A percentile compares a stretch with the other conserved stretches of the same genome.
These are phyloP conservation scores for Phenoliferia sp. DNA, from an alignment of 1,284 basidiomycete species.

Conservation along the genomic window DNA sequence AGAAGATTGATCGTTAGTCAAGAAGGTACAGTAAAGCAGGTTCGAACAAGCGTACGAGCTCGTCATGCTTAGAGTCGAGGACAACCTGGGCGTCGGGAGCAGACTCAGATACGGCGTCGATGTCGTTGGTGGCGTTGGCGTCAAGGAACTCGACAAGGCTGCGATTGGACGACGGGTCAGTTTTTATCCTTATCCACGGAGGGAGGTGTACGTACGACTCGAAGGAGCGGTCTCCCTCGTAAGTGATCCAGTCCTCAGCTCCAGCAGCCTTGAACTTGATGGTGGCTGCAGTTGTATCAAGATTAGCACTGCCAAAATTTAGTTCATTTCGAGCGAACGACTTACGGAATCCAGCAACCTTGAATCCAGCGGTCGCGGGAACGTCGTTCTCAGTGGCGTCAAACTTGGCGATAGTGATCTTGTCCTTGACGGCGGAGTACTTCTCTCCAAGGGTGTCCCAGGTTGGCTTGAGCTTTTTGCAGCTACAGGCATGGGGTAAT, in stretches of 20 bases:
- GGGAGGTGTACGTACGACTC: slow-evolving; percentile 51
- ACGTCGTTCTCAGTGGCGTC: slow-evolving; percentile 96
- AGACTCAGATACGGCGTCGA: slow-evolving; percentile 1
- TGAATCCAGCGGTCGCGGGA: slow-evolving; percentile 80
- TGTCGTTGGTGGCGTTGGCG: slow-evolving; percentile 65
- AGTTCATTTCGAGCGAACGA: neutral
- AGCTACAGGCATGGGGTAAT: slow-evolving; percentile 40
- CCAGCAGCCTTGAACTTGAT: slow-evolving; percentile 96
- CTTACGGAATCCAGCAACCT: slow-evolving; percentile 47
- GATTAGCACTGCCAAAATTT: neutral
- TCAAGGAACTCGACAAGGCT: slow-evolving; percentile 73
- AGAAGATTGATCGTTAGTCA: too few relatives aligned
- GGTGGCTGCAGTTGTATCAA: slow-evolving; percentile 73
- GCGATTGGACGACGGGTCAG: neutral
- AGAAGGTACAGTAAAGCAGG: too few relatives aligned
- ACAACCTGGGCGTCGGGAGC: neutral
- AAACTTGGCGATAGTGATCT: slow-evolving; percentile 86
- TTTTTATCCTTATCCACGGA: neutral
- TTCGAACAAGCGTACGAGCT: neutral
- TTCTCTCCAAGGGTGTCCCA: slow-evolving; percentile 90
- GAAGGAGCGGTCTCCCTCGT: slow-evolving; percentile 82
- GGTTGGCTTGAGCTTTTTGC: slow-evolving; percentile 90
- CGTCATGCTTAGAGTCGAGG: neutral
- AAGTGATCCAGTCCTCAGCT: slow-evolving; percentile 78
- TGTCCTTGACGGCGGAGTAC: slow-evolving; percentile 71